Evolutionary conservation across 106 monocot species (phyloP).

Genomic region (Hemerocallis citrina): DNA sequence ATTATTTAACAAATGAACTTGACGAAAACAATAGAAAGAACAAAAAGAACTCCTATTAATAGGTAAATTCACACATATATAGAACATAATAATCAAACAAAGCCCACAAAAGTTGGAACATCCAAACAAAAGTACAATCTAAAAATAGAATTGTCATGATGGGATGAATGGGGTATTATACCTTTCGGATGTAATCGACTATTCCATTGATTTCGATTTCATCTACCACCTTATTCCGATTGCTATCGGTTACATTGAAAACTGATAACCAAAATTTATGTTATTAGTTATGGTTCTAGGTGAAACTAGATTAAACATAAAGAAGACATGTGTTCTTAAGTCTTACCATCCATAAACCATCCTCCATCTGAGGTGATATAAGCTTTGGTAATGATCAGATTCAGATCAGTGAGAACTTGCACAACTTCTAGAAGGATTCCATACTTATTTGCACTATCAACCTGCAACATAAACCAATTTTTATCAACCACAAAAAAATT

Average conservation of each 20-base stretch:
- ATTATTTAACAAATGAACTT: no score
- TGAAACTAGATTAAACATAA: no score
- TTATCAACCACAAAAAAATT: not conserved
- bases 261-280: constrained; percentile 28
- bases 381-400: constrained; percentile 76
- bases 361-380: constrained; percentile 94
- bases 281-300: not conserved
- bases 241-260: constrained; percentile 78
- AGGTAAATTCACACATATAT: no score
- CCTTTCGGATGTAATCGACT: constrained; percentile 65
- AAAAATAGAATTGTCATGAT: not conserved
- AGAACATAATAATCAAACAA: no score
- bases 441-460: constrained; percentile 88
- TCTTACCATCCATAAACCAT: constrained; percentile 99
- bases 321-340: not conserved
- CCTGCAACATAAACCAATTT: constrained; percentile 28
- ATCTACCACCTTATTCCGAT: constrained; percentile 71
- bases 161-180: constrained; percentile 6
- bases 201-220: constrained; percentile 33
- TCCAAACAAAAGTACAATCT: no score
- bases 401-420: constrained; percentile 81
- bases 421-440: constrained; percentile 89
- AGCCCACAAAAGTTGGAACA: not conserved
- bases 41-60: no score
- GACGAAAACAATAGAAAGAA: no score